Conservation (phyloP, 75 land plant genomes). For the Adiantum capillusveneris region DNA sequence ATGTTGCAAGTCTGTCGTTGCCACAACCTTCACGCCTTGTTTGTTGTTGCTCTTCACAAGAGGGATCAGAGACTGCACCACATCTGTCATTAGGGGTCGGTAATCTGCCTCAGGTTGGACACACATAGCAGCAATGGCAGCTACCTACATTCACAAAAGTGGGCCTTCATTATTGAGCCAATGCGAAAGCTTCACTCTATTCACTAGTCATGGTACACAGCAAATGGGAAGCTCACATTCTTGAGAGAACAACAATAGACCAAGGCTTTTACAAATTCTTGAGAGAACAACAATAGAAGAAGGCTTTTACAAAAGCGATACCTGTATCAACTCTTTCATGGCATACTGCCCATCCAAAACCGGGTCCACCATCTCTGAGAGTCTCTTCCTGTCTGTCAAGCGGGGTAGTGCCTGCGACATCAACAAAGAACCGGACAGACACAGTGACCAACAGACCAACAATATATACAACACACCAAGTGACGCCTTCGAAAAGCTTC, state of each 20-base stretch:
- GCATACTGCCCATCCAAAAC: conserved; percentile 59
- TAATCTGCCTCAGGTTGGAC: conserved; percentile 82
- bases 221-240: no score
- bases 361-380: conserved; percentile 53
- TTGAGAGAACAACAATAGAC: no score
- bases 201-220: no score
- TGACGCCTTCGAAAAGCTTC: no score
- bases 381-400: conserved; percentile 50
- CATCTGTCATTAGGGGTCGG: conserved; percentile 73
- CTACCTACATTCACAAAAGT: conserved; percentile 29
- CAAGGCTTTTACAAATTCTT: no score
- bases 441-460: background rate
- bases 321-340: conserved; percentile 57
- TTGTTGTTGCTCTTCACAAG: conserved; percentile 26
- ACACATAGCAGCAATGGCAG: conserved; percentile 84
- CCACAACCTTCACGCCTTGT: background rate
- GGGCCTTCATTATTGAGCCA: no score
- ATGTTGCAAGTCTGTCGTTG: conserved; percentile 8
- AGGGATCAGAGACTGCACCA: conserved; percentile 68
- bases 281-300: no score
- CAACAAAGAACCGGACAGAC: no score
- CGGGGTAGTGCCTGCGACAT: conserved; percentile 56
- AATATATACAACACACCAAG: no score
- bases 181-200: no score
- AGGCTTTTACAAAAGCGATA: background rate